Evolutionary conservation across 768 basidiomycete species (phyloP).

Genomic region (Leccinum sublutescens): DNA sequence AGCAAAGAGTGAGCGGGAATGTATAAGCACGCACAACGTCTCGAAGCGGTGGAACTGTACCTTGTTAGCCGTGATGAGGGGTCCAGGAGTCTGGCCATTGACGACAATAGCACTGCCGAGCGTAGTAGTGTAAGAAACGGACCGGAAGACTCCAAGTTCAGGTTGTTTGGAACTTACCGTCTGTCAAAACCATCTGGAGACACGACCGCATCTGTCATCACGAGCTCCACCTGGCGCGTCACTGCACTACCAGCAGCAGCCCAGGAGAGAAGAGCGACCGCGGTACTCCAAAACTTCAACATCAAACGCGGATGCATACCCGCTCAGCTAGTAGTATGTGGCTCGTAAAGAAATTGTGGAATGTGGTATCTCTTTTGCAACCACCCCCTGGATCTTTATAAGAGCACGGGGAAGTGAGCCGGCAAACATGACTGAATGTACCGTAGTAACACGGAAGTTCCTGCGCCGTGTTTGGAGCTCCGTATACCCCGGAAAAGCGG

Average conservation of each 20-base stretch:
- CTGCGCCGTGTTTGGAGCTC: neutral
- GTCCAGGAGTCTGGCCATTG: conserved; percentile 41
- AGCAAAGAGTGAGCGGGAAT: neutral
- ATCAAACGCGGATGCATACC: conserved; percentile 12
- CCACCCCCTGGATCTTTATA: neutral
- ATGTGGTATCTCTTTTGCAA: neutral
- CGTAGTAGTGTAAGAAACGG: conserved; percentile 12
- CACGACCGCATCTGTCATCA: conserved; percentile 37
- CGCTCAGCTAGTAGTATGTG: neutral
- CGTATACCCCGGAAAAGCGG: neutral
- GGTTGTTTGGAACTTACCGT: conserved; percentile 18
- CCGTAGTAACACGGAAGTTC: neutral
- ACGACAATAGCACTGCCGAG: conserved; percentile 37
- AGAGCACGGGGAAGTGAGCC: neutral
- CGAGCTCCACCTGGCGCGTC: conserved; percentile 24
- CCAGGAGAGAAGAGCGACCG: conserved; percentile 5
- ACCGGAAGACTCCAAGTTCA: neutral
- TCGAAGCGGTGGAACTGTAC: conserved; percentile 9
- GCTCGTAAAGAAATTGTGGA: neutral
- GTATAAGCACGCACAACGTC: neutral
- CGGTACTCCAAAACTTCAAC: conserved; percentile 2
- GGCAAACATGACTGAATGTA: neutral
- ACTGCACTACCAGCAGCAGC: conserved; percentile 1
- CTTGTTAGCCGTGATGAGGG: conserved; percentile 41
- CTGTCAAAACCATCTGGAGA: conserved; percentile 43